These are phyloP conservation scores for Globisporangium cederbergense DNA, from an alignment of 352 stramenopile genomes.

Conservation along the genomic window DNA sequence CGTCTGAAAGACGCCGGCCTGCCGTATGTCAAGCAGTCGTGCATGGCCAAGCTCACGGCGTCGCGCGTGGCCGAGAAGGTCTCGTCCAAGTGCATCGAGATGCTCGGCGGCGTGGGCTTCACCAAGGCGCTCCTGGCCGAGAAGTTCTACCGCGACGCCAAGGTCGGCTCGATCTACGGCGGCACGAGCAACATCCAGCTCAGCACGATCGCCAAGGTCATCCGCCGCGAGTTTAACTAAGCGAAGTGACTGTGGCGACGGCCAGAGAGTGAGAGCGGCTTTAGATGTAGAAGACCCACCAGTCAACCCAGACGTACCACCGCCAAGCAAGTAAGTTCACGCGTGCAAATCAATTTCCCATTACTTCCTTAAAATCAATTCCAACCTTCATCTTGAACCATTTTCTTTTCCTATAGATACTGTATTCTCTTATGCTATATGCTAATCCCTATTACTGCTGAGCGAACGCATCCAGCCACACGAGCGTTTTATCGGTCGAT, in stretches of 20 bases:
- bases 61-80: conserved; percentile 90
- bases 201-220: conserved; percentile 78
- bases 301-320: background rate
- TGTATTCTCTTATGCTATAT: too few species aligned
- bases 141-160: conserved; percentile 95
- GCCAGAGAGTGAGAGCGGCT: background rate
- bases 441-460: background rate
- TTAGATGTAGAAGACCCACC: conserved; percentile 1
- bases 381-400: background rate
- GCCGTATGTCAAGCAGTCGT: conserved; percentile 91
- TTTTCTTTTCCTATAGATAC: background rate
- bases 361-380: background rate
- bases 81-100: conserved; percentile 91
- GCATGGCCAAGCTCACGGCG: conserved; percentile 93
- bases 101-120: conserved; percentile 91
- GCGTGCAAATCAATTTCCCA: too few species aligned
- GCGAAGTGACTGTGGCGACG: background rate
- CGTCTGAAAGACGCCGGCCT: conserved; percentile 88
- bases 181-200: conserved; percentile 95
- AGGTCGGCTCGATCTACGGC: conserved; percentile 95
- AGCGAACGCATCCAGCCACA: background rate
- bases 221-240: conserved; percentile 64
- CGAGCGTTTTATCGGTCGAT: background rate
- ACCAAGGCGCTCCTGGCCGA: conserved; percentile 89
- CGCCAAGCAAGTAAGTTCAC: too few species aligned